These are phyloP conservation scores for Lasiodiplodia sp. DNA, from an alignment of 2,329 filamentous ascomycete species.

Conservation along the genomic window DNA sequence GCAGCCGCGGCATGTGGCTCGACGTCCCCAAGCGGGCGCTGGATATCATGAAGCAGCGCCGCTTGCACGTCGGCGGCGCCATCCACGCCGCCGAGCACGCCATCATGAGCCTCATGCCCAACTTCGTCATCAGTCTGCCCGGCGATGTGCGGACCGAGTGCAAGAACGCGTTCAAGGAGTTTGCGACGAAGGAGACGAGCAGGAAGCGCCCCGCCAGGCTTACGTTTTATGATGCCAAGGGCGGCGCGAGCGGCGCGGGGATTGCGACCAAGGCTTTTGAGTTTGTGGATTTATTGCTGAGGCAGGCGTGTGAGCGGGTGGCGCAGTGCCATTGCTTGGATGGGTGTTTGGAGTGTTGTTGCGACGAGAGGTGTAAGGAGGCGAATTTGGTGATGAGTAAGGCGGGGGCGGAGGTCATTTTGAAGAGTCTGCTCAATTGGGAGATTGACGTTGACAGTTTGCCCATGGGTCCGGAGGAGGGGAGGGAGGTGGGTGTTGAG, in stretches of 20 bases:
- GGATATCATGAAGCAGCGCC: conserved; percentile 74
- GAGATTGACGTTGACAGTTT: conserved; percentile 84
- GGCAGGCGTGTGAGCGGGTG: conserved; percentile 77
- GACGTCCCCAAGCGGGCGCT: conserved; percentile 83
- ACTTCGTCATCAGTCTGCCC: conserved; percentile 87
- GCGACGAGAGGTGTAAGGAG: conserved; percentile 82
- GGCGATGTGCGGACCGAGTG: conserved; percentile 95
- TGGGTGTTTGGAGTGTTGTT: conserved; percentile 91
- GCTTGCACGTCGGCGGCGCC: conserved; percentile 82
- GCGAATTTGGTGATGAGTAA: conserved; percentile 94
- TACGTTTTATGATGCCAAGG: conserved; percentile 95
- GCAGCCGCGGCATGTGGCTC: conserved; percentile 93
- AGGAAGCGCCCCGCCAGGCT: conserved; percentile 86
- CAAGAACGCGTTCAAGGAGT: conserved; percentile 87
- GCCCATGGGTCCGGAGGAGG: conserved; percentile 74
- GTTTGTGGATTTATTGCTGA: conserved; percentile 80
- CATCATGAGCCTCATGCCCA: conserved; percentile 83
- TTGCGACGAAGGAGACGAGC: conserved; percentile 71
- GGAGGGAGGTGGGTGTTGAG: conserved; percentile 74
- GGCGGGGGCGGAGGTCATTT: conserved; percentile 80
- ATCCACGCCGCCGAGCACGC: conserved; percentile 97
- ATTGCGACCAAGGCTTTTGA: conserved; percentile 95
- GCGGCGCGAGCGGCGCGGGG: conserved; percentile 80
- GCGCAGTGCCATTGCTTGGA: conserved; percentile 77
- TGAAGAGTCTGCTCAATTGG: conserved; percentile 76